Base-by-base conservation (phyloP, 2,329 filamentous ascomycete species). In the Plenodomus lindquistii region DNA sequence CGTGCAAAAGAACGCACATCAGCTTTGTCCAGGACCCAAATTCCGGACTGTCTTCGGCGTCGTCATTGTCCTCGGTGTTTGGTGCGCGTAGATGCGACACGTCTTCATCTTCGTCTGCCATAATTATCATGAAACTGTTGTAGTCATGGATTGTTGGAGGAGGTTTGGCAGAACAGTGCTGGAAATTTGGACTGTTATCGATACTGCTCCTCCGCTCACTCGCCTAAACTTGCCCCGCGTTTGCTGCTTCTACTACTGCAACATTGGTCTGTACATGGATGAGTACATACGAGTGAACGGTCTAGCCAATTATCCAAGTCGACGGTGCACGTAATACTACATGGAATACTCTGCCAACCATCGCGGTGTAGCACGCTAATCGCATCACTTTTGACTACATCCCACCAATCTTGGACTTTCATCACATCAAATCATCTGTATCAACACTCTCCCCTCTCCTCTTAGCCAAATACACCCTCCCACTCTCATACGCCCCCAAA, bases 31-130 rank as follows among this genome's bases (percentile, higher is more conserved):
- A 85, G 54, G 92, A 86, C 56, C 89, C 86, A 72, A 93, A 97
- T 74, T 97, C 93, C 65, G 92, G 91, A 2, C 86, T 83, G 70
- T 92, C 88, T 62, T 96, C 92, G 35, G 87, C 87, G 44, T 86
- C 79, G 69, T 86, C 65, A 79, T 63, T 51, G 7, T 70, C 69
- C 10, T 41, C 63, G 13, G 56, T 47, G 6, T 63, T 59, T 3
- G 57, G 55, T 19, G 43, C 61, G 35, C 54, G 55, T 40, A 69
- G 46, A 24, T 65, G 59, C 37, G 66, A 57, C 4, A 61, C 42
- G 19, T 72, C 69, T 44, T 72, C 70, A 44, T 72, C 69, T 54
- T 67, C 63, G 56, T 72, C 69, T 17, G 64, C 67, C 69, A 72
- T 71, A 43, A 29, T 50, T 44, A 40, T 40, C n/a, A 19, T 22